Percentiles rank a stretch among this genome's conserved stretches.
These are phyloP conservation scores for Cornus controversa DNA, from an alignment of 148 eudicot genomes.

Conservation along the genomic window DNA sequence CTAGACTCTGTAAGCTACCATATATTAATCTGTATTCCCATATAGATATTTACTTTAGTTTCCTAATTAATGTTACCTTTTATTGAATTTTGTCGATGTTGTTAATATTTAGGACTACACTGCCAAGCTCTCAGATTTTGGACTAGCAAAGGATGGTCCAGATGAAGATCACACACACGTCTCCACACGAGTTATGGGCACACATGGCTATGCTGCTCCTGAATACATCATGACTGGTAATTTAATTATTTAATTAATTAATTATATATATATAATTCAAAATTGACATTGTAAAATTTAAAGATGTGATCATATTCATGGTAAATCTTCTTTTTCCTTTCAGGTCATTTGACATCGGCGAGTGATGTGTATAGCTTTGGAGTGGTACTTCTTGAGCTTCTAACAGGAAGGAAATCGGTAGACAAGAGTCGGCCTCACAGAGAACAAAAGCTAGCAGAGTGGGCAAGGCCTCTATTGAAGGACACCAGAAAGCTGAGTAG, in stretches of 20 bases:
- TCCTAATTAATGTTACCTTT: not conserved
- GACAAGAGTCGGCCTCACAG: slow-evolving; percentile 67
- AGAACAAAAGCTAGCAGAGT: slow-evolving; percentile 76
- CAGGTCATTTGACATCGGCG: slow-evolving; percentile 89
- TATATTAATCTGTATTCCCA: not conserved
- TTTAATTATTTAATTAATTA: not conserved
- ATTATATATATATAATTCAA: too few species aligned
- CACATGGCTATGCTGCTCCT: slow-evolving; percentile 87
- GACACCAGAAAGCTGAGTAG: slow-evolving; percentile 58
- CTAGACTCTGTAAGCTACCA: slow-evolving; percentile 68
- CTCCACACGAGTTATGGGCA: slow-evolving; percentile 80
- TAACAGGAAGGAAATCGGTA: slow-evolving; percentile 72
- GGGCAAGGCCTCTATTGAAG: slow-evolving; percentile 73
- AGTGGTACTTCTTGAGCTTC: slow-evolving; percentile 74
- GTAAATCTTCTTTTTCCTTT: not conserved
- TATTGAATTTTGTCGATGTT: not conserved
- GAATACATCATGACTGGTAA: slow-evolving; percentile 82
- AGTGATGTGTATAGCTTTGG: slow-evolving; percentile 97
- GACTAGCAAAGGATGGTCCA: slow-evolving; percentile 83
- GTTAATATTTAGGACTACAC: slow-evolving; percentile 54
- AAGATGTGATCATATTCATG: not conserved
- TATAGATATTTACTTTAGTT: not conserved
- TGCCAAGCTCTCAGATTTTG: slow-evolving; percentile 78
- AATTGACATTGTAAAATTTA: not conserved
- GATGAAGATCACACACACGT: slow-evolving; percentile 86